phyloP scores from a whole-genome alignment of 2,329 filamentous ascomycete genomes.

The Cylindrodendrum hubeiense region DNA sequence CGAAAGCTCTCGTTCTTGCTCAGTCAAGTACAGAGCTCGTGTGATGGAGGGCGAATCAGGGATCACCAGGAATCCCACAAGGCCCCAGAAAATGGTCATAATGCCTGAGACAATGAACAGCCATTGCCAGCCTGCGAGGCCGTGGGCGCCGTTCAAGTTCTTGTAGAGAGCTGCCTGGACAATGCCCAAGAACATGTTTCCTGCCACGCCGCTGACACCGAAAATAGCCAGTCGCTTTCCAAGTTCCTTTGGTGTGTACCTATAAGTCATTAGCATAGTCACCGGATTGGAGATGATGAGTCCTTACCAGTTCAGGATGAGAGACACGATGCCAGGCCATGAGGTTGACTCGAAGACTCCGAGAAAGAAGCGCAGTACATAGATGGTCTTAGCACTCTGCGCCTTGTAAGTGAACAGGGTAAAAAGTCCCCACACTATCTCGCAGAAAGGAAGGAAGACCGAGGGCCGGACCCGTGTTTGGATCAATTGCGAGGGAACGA shows the following conservation, averaged over 20 bases:
- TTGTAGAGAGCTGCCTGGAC: conserved; percentile 37
- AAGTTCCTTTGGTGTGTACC: conserved; percentile 37
- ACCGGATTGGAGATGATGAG: not conserved
- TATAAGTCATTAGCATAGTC: not conserved
- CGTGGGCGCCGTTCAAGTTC: conserved; percentile 35
- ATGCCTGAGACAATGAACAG: conserved; percentile 36
- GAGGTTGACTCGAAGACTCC: conserved; percentile 41
- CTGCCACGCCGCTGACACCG: conserved; percentile 39
- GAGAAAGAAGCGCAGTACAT: conserved; percentile 35
- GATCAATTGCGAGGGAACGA: conserved; percentile 37
- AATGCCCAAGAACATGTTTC: conserved; percentile 42
- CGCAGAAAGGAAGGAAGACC: conserved; percentile 34
- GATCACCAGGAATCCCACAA: conserved; percentile 34
- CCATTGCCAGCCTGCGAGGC: conserved; percentile 41
- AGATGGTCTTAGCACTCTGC: conserved; percentile 30
- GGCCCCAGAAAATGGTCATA: conserved; percentile 39
- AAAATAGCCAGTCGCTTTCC: conserved; percentile 41
- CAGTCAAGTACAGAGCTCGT: conserved; percentile 27
- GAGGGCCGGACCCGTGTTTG: conserved; percentile 40
- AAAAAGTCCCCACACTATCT: conserved; percentile 38
- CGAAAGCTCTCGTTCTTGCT: conserved; percentile 27
- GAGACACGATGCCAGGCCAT: conserved; percentile 38
- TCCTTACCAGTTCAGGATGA: conserved; percentile 39
- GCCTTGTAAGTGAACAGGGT: conserved; percentile 36
- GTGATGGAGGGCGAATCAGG: conserved; percentile 40